Evolutionary conservation across 2,329 filamentous ascomycete genomes (phyloP), one percentile per base, ranked within the genome.

Genomic region (Alternaria conjuncta): DNA sequence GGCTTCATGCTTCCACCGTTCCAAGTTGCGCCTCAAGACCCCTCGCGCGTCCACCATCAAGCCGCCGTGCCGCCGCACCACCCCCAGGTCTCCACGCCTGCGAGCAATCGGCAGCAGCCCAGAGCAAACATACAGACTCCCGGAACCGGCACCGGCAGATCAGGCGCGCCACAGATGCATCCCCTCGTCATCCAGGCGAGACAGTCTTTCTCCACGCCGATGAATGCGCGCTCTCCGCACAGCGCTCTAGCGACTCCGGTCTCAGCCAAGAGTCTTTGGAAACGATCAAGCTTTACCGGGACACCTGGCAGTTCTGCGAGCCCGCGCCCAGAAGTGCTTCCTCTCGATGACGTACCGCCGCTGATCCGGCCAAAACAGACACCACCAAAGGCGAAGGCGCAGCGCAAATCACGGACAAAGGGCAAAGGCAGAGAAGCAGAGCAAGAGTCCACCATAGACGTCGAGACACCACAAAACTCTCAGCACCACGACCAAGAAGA

Each of bases 1-100:
- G 83, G 82, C 15, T 80, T 82, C 62, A 83, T 84, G 79, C 75
- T 84, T 36, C 82, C 82, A 50, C 82, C 83, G 5, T 85, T 84
- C 68, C 81, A 83, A 58, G 80, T 84, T 12, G 75, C 78, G n/a
- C 78, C 80, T 9, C 82, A 84, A 63, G 81, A 82, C 53, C 81
- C 80, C 6, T 80, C 73, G 51, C 75, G 74, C 64, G 74, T 76
- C 11, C 77, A 79, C 58, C 79, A 79, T 21, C 78, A 77, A 45
- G 64, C 75, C 12, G 30, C 66, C 10, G 66, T 71, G 45, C 64
- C 67, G 15, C 70, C 71, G 45, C 75, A 75, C 25, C 67, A 76
- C 51, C 66, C 73, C 15, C 72, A 73, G 20, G 65, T 72, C 3
- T 76, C 76, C 7, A 79, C 78, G 18, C 77, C 76, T 30, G 62